Conservation (phyloP, 2,329 filamentous ascomycete species). For the Grosmannia penicillata region DNA sequence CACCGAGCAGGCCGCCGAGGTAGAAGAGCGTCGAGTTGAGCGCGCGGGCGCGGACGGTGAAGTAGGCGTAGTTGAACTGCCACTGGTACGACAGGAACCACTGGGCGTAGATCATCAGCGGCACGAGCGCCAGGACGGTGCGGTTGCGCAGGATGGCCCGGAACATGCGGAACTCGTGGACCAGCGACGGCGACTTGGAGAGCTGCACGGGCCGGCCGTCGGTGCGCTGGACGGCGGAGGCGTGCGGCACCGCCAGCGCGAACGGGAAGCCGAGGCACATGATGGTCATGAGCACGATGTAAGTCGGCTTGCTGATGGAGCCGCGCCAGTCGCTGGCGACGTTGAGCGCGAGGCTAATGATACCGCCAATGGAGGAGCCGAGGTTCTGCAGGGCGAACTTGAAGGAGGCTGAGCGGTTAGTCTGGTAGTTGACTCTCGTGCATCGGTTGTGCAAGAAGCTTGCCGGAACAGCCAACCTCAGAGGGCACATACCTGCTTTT, state of each 20-base stretch:
- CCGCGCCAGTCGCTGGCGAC: constrained; percentile 6
- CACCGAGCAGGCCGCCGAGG: constrained; percentile 1
- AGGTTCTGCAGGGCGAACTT: constrained; percentile 5
- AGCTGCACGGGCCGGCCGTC: constrained; percentile 8
- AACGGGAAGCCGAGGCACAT: constrained; percentile 10
- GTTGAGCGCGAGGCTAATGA: constrained; percentile 9
- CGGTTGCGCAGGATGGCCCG: constrained; percentile 3
- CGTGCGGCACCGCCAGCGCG: constrained; percentile 5
- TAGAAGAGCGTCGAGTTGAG: constrained; percentile 7
- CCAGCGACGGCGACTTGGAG: not conserved
- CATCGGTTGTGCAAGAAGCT: not conserved
- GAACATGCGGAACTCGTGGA: constrained; percentile 4
- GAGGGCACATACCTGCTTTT: constrained; percentile 4
- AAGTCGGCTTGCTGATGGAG: constrained; percentile 6
- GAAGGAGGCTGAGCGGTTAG: not conserved
- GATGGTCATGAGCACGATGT: constrained; percentile 9
- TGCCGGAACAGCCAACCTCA: too few species aligned
- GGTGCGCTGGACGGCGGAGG: constrained; percentile 6
- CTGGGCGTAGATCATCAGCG: constrained; percentile 6
- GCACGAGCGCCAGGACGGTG: constrained; percentile 6
- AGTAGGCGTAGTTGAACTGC: constrained; percentile 11
- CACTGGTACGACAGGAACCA: constrained; percentile 10
- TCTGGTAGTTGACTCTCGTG: too few species aligned
- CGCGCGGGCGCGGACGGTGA: constrained; percentile 9
- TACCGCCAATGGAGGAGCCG: constrained; percentile 7